Evolutionary conservation across 2,329 filamentous ascomycete species (phyloP).

Genomic region (Xylaria sp.): DNA sequence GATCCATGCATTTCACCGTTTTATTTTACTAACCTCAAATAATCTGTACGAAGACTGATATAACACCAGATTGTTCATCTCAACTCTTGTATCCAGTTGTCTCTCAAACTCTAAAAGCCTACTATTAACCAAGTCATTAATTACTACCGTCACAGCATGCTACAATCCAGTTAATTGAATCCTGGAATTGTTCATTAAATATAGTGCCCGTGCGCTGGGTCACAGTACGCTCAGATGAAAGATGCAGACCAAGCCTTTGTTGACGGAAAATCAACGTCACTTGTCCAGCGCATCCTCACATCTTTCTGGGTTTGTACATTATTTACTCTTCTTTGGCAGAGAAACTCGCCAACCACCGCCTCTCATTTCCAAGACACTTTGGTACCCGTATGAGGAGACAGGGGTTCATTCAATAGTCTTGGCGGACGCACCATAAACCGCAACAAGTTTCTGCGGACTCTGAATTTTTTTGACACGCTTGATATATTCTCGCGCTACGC

Average conservation of each 20-base stretch:
- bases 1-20: neutral
- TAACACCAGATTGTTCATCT: neutral
- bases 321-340: neutral
- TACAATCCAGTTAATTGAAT: neutral
- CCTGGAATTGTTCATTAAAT: neutral
- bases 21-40: neutral
- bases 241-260: neutral
- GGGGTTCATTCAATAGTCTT: neutral
- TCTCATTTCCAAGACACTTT: neutral
- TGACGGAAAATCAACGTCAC: neutral
- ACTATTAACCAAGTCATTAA: too few species aligned
- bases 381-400: neutral
- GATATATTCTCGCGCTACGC: neutral
- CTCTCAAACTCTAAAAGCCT: neutral
- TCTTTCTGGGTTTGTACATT: neutral
- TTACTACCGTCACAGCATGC: neutral
- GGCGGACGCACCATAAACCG: neutral
- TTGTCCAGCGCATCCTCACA: neutral
- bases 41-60: neutral
- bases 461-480: too few species aligned
- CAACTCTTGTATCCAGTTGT: neutral
- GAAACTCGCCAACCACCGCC: neutral
- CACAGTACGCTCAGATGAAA: neutral
- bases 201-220: neutral
- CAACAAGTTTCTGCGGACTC: neutral